These are phyloP conservation scores for Cucurbita moschata DNA, from an alignment of 306 rosid species.

Conservation along the genomic window DNA sequence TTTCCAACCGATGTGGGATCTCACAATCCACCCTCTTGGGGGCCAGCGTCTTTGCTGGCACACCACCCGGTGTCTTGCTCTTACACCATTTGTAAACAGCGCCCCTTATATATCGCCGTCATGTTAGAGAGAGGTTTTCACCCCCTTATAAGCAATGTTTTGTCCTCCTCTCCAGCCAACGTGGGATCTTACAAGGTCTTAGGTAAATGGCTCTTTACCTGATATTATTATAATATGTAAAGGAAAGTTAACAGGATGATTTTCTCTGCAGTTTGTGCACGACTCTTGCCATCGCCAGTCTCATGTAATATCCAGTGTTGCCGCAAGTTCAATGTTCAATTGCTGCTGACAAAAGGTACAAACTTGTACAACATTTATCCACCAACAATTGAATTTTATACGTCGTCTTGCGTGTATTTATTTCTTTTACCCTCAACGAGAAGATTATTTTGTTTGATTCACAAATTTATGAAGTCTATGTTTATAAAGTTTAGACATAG, in stretches of 20 bases:
- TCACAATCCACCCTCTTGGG: no score
- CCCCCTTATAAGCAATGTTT: no score
- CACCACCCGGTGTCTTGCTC: no score
- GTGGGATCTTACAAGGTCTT: no score
- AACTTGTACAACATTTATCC: neutral
- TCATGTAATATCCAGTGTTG: neutral
- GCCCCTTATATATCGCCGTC: no score
- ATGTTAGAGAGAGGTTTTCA: no score
- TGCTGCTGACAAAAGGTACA: neutral
- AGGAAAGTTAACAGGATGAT: conserved; percentile 1
- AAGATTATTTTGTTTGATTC: neutral
- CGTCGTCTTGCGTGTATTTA: neutral
- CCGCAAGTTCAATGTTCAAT: neutral
- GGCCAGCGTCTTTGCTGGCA: no score
- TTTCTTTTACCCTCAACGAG: neutral
- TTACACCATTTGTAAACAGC: no score
- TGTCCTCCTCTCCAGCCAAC: no score
- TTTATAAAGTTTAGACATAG: neutral
- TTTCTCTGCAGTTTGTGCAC: conserved; percentile 1
- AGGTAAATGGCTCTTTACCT: no score
- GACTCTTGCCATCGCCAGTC: neutral
- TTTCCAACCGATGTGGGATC: no score
- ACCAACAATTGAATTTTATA: neutral
- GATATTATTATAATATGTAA: neutral
- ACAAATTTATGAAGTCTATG: neutral